Evolutionary conservation across 257 asterid genomes (phyloP), one percentile per base, ranked within the genome.

Genomic region (Galeopsis tetrahit): DNA sequence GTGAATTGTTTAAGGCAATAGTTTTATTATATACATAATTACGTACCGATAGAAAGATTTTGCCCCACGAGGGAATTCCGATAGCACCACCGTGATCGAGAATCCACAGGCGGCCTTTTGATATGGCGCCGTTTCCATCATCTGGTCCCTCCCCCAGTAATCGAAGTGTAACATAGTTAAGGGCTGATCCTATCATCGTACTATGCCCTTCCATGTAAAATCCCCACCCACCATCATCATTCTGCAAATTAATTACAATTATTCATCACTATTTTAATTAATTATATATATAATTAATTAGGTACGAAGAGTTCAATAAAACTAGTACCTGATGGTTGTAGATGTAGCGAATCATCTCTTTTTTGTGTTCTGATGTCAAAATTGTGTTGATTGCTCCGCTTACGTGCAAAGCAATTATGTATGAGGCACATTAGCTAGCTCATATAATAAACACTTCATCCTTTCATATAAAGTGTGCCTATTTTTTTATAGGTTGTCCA

Each of bases 201-300:
- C 94, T 90, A 51, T 87, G 94, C 7, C 97, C 97, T 75, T 84
- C 96, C 2, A 90, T 82, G 78, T 88, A 86, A 36, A 90, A 88
- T 74, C 97, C 97, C 96, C 97, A 88, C 2, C 96, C 97, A 0
- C 97, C 97, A 71, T 90, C 95, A 44, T 85, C 91, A 39, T 90
- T 90, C 96, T 90, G 56, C 9, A 38, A 44, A 46, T 1, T n/a
- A 17, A 14, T 15, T 40, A 44, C 10, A 17, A 68, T 63, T 1
- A 51, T 55, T 17, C 21, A 3, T 17, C n/a, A n/a, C 40, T 14
- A 5, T 3, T 11, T 34, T 10, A 53, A 5, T 46, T 0, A 2
- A 34, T n/a, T 42, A 6, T 2, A 1, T 42, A 42, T 9, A 42
- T 42, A 42, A 42, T 42, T 42, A 42, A 42, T 42, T 13, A 42